These are phyloP conservation scores for Pelargonium myrrhifolium DNA, from an alignment of 441 rosid species.

Conservation along the genomic window DNA sequence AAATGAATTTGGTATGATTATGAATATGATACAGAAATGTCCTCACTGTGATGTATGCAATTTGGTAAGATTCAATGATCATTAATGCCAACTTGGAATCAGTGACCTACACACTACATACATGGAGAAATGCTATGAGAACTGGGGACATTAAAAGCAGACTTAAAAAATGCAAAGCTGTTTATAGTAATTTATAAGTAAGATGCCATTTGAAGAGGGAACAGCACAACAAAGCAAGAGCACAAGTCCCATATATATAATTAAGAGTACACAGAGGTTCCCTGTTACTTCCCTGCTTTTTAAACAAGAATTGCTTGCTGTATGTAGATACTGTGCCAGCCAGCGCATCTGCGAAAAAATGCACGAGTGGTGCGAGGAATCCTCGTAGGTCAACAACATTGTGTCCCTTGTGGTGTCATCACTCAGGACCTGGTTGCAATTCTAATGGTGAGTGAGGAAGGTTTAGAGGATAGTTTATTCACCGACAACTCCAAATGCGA, in stretches of 20 bases:
- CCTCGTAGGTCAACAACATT: no score
- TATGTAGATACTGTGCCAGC: slow-evolving; percentile 16
- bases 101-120: background rate
- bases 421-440: no score
- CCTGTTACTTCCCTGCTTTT: slow-evolving; percentile 19
- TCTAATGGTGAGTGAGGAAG: no score
- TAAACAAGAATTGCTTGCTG: slow-evolving; percentile 4
- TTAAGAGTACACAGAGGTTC: background rate
- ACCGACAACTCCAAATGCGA: no score
- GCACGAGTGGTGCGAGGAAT: no score
- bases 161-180: background rate
- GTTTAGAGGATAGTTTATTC: no score
- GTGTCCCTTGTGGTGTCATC: no score
- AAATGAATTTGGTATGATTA: no score
- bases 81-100: background rate
- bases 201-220: slow-evolving; percentile 14
- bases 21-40: no score
- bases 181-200: no score
- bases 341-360: slow-evolving; percentile 7
- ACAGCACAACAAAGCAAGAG: slow-evolving; percentile 2
- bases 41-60: background rate
- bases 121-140: slow-evolving; percentile 14
- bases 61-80: background rate
- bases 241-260: background rate
- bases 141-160: slow-evolving; percentile 10